These are phyloP conservation scores for Thinopyrum elongatum DNA, from an alignment of 176 grass and related monocot species.

Conservation along the genomic window DNA sequence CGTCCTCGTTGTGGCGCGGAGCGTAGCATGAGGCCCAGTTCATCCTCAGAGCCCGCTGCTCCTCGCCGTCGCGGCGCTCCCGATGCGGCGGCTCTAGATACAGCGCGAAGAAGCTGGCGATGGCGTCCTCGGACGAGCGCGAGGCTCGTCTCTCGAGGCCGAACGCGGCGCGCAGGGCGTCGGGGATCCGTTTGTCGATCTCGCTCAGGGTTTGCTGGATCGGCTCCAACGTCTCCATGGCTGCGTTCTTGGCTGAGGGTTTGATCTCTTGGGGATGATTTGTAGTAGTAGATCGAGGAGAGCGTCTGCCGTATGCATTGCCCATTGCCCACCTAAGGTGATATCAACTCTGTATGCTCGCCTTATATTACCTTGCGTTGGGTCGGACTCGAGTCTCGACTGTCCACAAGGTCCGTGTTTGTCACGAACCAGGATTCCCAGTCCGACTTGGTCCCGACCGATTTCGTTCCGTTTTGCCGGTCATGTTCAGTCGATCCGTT, in stretches of 20 bases:
- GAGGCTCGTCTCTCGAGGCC: not conserved
- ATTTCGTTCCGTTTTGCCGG: no score
- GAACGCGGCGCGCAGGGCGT: not conserved
- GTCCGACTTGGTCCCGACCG: not conserved
- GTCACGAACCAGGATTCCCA: not conserved
- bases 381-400: not conserved
- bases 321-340: no score
- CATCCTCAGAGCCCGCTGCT: not conserved
- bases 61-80: not conserved
- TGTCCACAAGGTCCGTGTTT: not conserved
- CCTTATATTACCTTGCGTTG: not conserved
- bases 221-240: constrained; percentile 1
- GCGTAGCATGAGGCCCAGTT: constrained; percentile 9
- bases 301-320: not conserved
- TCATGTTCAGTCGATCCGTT: no score
- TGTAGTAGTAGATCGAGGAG: not conserved
- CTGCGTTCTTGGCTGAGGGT: not conserved
- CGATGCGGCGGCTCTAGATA: not conserved
- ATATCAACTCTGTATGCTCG: not conserved
- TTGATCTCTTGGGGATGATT: not conserved
- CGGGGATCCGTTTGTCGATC: constrained; percentile 11
- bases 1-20: constrained; percentile 18
- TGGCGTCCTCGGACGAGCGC: not conserved
- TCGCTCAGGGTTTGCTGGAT: constrained; percentile 21
- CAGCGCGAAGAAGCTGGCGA: not conserved